Conservation (phyloP, 306 rosid genomes). For the Sophora flavescens region DNA sequence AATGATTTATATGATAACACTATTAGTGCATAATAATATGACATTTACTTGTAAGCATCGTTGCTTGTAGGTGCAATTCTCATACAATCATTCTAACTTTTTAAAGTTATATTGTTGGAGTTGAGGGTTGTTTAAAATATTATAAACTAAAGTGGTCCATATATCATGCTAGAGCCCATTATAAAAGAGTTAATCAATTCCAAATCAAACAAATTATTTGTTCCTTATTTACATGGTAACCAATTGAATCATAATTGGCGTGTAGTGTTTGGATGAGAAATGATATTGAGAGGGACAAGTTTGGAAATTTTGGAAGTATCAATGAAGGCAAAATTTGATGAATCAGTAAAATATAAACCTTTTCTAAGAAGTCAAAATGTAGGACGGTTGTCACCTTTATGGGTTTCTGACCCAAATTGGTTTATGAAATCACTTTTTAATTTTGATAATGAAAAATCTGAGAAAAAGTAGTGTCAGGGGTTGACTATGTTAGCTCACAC, state of each 20-base stretch:
- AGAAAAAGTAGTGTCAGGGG: slow-evolving; percentile 16
- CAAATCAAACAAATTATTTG: no score
- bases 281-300: slow-evolving; percentile 48
- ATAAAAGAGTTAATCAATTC: no score
- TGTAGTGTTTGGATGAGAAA: slow-evolving; percentile 25
- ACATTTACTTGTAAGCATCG: no score
- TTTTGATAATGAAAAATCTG: neutral
- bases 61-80: no score
- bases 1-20: no score
- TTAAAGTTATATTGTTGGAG: no score
- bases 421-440: neutral
- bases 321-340: slow-evolving; percentile 55
- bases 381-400: slow-evolving; percentile 52
- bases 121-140: no score
- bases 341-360: slow-evolving; percentile 42
- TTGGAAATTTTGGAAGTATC: slow-evolving; percentile 66
- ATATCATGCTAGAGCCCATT: no score
- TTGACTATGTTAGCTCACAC: slow-evolving; percentile 48
- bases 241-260: slow-evolving; percentile 33
- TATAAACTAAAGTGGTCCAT: no score
- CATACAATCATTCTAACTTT: no score
- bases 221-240: no score
- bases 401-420: slow-evolving; percentile 42
- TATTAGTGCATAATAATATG: no score
- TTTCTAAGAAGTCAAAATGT: slow-evolving; percentile 64